phyloP scores from a whole-genome alignment of 257 asterid genomes.

The Scutellaria galericulata region DNA sequence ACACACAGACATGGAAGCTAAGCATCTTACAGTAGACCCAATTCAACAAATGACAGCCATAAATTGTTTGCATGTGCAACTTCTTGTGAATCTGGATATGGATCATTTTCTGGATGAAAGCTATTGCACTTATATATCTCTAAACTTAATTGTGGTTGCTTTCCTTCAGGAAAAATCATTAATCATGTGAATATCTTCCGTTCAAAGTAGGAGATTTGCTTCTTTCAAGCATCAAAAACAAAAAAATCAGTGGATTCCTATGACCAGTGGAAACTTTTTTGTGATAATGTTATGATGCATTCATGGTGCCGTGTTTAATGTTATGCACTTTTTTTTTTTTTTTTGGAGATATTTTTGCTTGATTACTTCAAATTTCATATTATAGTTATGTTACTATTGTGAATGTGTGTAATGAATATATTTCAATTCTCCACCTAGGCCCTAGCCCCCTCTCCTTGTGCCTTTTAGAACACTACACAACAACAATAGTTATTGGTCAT shows the following conservation, averaged over 20 bases:
- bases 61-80: neutral
- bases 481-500: no score
- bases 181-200: neutral
- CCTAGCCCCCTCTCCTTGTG: no score
- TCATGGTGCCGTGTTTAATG: no score
- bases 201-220: neutral
- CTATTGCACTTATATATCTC: conserved; percentile 7
- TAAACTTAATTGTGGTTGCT: conserved; percentile 10
- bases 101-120: neutral
- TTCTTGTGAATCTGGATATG: conserved; percentile 4
- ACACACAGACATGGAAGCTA: neutral
- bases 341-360: no score
- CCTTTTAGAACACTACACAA: no score
- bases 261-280: no score
- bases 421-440: no score
- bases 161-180: neutral
- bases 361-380: no score
- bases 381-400: no score
- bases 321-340: no score
- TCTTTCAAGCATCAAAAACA: neutral
- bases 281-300: no score
- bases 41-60: neutral
- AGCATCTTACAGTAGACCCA: neutral
- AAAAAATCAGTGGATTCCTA: neutral
- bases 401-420: no score